Percentiles rank a stretch among this genome's conserved stretches.
Conservation (phyloP, 1,284 basidiomycete genomes). For the Tausonia pullulans region DNA sequence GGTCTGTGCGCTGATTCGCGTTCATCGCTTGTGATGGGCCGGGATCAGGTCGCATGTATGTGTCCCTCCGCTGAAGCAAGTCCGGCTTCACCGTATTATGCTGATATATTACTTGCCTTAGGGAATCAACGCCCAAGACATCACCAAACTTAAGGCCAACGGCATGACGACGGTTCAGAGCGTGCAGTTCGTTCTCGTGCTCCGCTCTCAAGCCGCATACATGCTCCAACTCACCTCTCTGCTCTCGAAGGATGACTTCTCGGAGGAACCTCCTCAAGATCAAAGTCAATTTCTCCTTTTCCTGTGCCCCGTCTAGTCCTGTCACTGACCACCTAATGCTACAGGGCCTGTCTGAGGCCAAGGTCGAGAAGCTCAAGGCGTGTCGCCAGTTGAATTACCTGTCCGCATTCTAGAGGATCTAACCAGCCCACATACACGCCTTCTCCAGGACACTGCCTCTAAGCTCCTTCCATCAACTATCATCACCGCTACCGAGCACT, state of each 20-base stretch:
- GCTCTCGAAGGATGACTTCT: slow-evolving; percentile 11
- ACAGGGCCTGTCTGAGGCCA: slow-evolving; percentile 75
- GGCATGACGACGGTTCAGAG: slow-evolving; percentile 40
- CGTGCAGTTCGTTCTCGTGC: slow-evolving; percentile 27
- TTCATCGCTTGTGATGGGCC: not conserved
- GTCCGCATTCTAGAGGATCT: not conserved
- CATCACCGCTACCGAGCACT: slow-evolving; percentile 75
- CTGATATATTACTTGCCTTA: slow-evolving; percentile 26
- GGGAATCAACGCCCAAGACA: slow-evolving; percentile 92
- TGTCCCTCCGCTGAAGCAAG: not conserved
- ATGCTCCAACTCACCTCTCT: not conserved
- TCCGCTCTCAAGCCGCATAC: no score
- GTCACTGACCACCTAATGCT: slow-evolving; percentile 4
- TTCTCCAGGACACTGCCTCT: slow-evolving; percentile 4
- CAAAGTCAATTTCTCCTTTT: slow-evolving; percentile 47
- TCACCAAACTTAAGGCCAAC: slow-evolving; percentile 70
- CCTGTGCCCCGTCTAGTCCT: slow-evolving; percentile 18
- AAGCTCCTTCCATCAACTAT: slow-evolving; percentile 64
- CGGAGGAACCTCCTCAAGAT: slow-evolving; percentile 83
- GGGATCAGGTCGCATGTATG: not conserved
- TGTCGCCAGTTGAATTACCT: slow-evolving; percentile 32
- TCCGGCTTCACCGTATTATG: no score
- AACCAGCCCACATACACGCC: no score
- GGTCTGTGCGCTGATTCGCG: not conserved
- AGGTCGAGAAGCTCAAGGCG: slow-evolving; percentile 84